Conservation (phyloP, 2,329 filamentous ascomycete genomes). For the Verticillium tricorpus region DNA sequence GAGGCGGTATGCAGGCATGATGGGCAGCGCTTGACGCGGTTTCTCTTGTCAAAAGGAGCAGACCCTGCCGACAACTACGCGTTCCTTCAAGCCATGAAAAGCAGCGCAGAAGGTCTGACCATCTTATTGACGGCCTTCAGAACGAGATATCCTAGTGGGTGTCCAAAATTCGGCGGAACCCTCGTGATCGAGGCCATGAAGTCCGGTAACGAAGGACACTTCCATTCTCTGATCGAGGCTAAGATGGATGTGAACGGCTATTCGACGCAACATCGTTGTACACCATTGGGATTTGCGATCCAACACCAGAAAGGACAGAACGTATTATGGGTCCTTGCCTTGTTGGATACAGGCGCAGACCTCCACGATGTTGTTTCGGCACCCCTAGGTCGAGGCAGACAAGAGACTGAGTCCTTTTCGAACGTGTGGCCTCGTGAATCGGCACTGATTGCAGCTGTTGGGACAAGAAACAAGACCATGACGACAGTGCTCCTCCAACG, state of each 20-base stretch:
- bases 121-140: not conserved
- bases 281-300: not conserved
- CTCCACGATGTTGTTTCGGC: not conserved
- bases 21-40: not conserved
- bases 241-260: not conserved
- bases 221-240: not conserved
- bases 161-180: not conserved
- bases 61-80: not conserved
- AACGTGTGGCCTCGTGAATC: not conserved
- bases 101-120: not conserved
- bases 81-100: not conserved
- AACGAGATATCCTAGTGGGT: not conserved
- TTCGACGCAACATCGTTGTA: not conserved
- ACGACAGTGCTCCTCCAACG: not conserved
- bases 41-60: not conserved
- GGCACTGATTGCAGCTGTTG: not conserved
- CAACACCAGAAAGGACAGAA: not conserved
- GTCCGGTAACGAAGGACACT: not conserved
- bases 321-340: not conserved
- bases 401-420: not conserved
- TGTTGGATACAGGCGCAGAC: not conserved
- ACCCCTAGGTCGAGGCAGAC: not conserved
- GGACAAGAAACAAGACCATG: not conserved
- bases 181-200: not conserved
- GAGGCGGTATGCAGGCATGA: not conserved